A percentile compares a stretch with the other conserved stretches of the same genome.
Evolutionary conservation across 148 eudicot genomes (phyloP).

Genomic region (Limonium bicolor): DNA sequence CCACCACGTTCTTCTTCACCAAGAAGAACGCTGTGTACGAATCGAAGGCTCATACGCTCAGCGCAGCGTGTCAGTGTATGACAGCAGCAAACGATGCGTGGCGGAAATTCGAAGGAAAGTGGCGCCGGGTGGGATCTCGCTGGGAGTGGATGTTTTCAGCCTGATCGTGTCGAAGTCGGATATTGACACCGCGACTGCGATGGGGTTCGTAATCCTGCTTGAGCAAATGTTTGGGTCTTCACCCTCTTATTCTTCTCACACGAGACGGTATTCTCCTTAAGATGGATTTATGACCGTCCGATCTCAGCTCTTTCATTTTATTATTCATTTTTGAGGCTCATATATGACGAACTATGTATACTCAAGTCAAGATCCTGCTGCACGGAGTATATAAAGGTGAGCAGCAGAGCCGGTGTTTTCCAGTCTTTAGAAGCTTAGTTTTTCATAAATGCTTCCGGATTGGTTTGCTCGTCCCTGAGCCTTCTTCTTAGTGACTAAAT

Average conservation of each 20-base stretch:
- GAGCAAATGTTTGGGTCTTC: conserved; percentile 60
- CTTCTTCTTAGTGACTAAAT: too few species aligned
- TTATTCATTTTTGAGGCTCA: too few species aligned
- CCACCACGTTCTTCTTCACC: not conserved
- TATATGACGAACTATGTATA: too few species aligned
- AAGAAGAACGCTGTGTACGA: conserved; percentile 21
- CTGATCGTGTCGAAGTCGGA: conserved; percentile 22
- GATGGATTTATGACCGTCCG: too few species aligned
- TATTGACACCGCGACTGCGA: conserved; percentile 36
- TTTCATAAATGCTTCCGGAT: too few species aligned
- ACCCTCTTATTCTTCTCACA: conserved; percentile 3
- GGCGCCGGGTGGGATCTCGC: conserved; percentile 26
- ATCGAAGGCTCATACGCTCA: conserved; percentile 53
- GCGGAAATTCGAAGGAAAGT: conserved; percentile 57
- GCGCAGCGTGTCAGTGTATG: conserved; percentile 34
- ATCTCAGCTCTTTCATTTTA: too few species aligned
- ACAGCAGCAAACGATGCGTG: conserved; percentile 30
- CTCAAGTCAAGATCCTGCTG: too few species aligned
- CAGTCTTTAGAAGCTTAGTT: too few species aligned
- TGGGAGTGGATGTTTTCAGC: conserved; percentile 47
- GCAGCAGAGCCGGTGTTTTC: too few species aligned
- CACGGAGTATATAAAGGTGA: too few species aligned
- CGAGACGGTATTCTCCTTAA: too few species aligned
- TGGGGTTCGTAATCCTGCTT: conserved; percentile 57
- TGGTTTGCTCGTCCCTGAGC: too few species aligned